These are phyloP conservation scores for Cyberlindnera mississippiensis DNA, from an alignment of 805 yeast genomes.

Conservation along the genomic window DNA sequence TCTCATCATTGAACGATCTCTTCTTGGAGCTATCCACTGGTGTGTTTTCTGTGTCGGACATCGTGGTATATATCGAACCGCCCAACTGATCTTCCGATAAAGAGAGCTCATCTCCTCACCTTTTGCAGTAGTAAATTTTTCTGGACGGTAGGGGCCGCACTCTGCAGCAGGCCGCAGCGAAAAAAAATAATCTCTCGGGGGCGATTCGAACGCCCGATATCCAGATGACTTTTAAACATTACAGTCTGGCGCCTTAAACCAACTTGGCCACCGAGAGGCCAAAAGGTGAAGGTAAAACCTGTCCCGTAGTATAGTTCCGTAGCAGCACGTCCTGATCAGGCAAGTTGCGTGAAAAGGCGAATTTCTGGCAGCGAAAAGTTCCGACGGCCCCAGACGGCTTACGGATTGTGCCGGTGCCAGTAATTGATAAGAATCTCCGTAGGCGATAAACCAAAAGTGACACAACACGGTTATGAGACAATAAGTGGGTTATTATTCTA, in stretches of 20 bases:
- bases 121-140: slow-evolving; percentile 2
- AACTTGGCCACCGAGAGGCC: slow-evolving; percentile 42
- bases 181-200: slow-evolving; percentile 39
- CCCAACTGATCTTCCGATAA: no score
- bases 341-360: no score
- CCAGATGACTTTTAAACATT: slow-evolving; percentile 37
- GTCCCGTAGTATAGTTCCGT: no score
- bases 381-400: not conserved
- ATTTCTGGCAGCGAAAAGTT: not conserved
- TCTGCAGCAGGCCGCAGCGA: not conserved
- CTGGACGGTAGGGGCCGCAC: not conserved
- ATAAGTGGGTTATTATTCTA: no score
- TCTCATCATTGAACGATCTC: slow-evolving; percentile 32
- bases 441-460: no score
- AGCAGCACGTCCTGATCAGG: no score
- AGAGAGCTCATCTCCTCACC: no score
- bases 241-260: slow-evolving; percentile 45
- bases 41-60: slow-evolving; percentile 7
- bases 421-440: no score
- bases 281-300: not conserved
- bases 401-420: no score
- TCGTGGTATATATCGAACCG: not conserved
- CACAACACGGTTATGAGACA: no score
- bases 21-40: slow-evolving; percentile 11
- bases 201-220: slow-evolving; percentile 50